Evolutionary conservation across 78 protist genomes (phyloP).

Genomic region (Mantamonas sphyraenae): DNA sequence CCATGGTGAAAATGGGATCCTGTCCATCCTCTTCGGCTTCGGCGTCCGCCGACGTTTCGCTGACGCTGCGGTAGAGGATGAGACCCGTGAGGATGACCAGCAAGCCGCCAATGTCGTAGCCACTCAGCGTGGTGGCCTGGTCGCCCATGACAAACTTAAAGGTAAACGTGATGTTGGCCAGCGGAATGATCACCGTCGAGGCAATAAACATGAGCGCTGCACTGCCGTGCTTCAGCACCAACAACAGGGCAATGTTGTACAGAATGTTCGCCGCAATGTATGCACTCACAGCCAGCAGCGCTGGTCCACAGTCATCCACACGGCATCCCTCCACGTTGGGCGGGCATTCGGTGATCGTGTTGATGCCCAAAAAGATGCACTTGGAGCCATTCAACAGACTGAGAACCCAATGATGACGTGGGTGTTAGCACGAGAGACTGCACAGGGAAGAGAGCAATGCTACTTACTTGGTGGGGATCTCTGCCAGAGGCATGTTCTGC

Average conservation of each 20-base stretch:
- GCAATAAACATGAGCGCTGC: constrained; percentile 7
- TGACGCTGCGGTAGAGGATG: background rate
- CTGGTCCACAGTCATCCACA: background rate
- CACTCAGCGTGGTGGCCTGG: background rate
- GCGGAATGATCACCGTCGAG: background rate
- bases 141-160: background rate
- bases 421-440: no score
- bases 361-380: background rate
- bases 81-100: background rate
- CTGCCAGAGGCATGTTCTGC: background rate
- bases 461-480: background rate
- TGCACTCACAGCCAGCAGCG: background rate
- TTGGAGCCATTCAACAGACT: background rate
- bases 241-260: background rate
- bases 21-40: no score
- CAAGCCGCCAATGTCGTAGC: background rate
- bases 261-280: background rate
- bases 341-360: background rate
- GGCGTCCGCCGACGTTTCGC: no score
- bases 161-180: background rate
- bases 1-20: no score
- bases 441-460: no score
- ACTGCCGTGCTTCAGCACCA: background rate
- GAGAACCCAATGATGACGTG: no score
- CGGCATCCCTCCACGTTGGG: background rate